Percentiles rank a stretch among this genome's conserved stretches.
Conservation (phyloP, 169 alveolate genomes). For the Cryptosporidium ubiquitum region DNA sequence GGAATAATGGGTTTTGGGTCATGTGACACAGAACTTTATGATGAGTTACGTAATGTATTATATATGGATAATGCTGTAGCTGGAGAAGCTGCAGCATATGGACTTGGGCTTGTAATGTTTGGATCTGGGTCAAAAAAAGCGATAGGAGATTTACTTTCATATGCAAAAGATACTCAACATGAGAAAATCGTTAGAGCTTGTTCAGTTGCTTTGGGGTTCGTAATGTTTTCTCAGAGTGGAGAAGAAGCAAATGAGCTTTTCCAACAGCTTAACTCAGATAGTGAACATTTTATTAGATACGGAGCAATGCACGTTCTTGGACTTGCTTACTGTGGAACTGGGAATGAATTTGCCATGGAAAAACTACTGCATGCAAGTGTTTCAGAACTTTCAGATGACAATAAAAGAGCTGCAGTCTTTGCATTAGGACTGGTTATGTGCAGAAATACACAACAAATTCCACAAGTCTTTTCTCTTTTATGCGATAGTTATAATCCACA, state of each 20-base stretch:
- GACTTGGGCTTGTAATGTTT: slow-evolving; percentile 93
- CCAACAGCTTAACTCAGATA: slow-evolving; percentile 87
- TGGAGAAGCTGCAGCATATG: slow-evolving; percentile 99
- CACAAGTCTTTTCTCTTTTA: slow-evolving; percentile 90
- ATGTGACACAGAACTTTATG: slow-evolving; percentile 83
- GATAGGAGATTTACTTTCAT: slow-evolving; percentile 90
- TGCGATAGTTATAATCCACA: slow-evolving; percentile 97
- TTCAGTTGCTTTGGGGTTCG: slow-evolving; percentile 93
- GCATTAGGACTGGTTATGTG: slow-evolving; percentile 92
- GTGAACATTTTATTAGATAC: slow-evolving; percentile 96
- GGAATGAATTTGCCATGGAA: slow-evolving; percentile 90
- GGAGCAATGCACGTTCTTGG: slow-evolving; percentile 98
- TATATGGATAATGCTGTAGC: slow-evolving; percentile 94
- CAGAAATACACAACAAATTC: slow-evolving; percentile 86
- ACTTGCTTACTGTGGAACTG: slow-evolving; percentile 97
- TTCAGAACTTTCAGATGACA: slow-evolving; percentile 98
- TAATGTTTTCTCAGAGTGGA: slow-evolving; percentile 91
- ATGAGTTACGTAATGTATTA: slow-evolving; percentile 89
- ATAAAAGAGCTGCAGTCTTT: slow-evolving; percentile 98
- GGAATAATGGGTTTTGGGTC: slow-evolving; percentile 94
- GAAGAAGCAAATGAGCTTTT: slow-evolving; percentile 93
- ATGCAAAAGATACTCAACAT: slow-evolving; percentile 97
- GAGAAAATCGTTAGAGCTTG: slow-evolving; percentile 97
- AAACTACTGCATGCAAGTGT: slow-evolving; percentile 95
- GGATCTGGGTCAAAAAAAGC: slow-evolving; percentile 90